These are phyloP conservation scores for Globisporangium sylvaticum DNA, from an alignment of 352 stramenopile genomes.

Conservation along the genomic window DNA sequence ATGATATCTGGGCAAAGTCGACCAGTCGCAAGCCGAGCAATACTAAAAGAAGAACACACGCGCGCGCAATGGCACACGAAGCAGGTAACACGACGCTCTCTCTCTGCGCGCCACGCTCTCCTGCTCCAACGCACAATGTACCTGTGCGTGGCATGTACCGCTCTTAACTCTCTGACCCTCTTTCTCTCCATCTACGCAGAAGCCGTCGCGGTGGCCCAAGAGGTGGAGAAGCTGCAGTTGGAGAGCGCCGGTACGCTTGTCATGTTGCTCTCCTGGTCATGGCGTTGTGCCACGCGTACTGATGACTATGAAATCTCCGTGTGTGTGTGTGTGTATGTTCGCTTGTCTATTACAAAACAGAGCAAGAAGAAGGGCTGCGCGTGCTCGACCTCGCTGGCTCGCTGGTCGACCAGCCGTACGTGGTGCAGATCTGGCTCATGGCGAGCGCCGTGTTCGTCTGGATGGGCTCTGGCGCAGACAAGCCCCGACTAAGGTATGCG, in stretches of 20 bases:
- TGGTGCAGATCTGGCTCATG: constrained; percentile 75
- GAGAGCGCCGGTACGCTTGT: constrained; percentile 5
- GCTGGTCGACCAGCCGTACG: constrained; percentile 64
- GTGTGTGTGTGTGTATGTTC: background rate
- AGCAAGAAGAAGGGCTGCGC: constrained; percentile 15
- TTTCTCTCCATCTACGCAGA: background rate
- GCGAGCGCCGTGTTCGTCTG: constrained; percentile 70
- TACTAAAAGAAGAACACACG: too few relatives aligned
- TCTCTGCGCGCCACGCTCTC: background rate
- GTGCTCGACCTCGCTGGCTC: constrained; percentile 51
- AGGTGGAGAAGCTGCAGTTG: constrained; percentile 9
- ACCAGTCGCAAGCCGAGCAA: too few relatives aligned
- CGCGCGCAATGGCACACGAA: constrained; percentile 1
- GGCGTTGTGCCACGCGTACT: background rate
- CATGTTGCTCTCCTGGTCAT: background rate
- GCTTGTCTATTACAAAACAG: background rate
- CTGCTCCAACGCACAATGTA: background rate
- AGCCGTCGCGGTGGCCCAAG: background rate
- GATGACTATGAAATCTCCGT: background rate
- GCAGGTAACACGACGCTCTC: background rate
- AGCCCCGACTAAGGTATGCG: constrained; percentile 36
- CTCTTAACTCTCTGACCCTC: background rate
- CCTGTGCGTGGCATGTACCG: background rate
- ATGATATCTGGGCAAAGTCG: too few relatives aligned
- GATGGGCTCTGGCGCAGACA: constrained; percentile 53